phyloP scores from a whole-genome alignment of 805 yeast species.

The Candida sithepensis region DNA sequence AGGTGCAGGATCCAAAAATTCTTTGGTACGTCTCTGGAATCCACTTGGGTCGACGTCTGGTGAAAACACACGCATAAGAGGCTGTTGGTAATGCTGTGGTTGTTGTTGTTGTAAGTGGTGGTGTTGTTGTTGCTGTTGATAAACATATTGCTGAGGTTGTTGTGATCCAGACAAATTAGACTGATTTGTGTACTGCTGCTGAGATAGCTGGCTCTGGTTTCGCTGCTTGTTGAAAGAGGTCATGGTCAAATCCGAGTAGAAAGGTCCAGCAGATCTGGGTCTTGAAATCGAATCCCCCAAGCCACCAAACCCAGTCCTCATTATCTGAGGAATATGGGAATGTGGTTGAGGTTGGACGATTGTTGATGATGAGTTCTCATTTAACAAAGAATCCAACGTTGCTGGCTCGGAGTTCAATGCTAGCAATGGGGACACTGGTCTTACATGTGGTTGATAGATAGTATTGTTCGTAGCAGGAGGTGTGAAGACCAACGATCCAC shows the following conservation, averaged over 20 bases:
- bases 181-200: constrained; percentile 2
- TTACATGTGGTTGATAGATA: constrained; percentile 22
- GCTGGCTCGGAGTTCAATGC: constrained; percentile 34
- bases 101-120: constrained; percentile 1
- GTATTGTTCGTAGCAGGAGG: constrained; percentile 23
- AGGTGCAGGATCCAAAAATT: constrained; percentile 13
- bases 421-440: constrained; percentile 32
- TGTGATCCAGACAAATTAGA: neutral
- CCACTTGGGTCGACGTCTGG: constrained; percentile 25
- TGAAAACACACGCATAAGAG: constrained; percentile 25
- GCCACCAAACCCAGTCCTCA: constrained; percentile 4
- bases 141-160: neutral
- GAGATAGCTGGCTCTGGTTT: neutral
- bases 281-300: constrained; percentile 26
- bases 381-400: constrained; percentile 37
- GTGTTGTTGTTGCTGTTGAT: constrained; percentile 2
- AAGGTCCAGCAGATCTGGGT: constrained; percentile 47
- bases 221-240: constrained; percentile 4
- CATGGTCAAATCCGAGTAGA: constrained; percentile 16
- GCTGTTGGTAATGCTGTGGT: constrained; percentile 5
- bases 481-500: constrained; percentile 17
- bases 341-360: constrained; percentile 2
- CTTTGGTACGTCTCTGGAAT: constrained; percentile 19
- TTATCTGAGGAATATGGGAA: constrained; percentile 3
- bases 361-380: constrained; percentile 16